Percentiles rank a stretch among this genome's conserved stretches.
These are phyloP conservation scores for Puccinellia tenuiflora DNA, from an alignment of 176 grass and related monocot genomes.

Conservation along the genomic window DNA sequence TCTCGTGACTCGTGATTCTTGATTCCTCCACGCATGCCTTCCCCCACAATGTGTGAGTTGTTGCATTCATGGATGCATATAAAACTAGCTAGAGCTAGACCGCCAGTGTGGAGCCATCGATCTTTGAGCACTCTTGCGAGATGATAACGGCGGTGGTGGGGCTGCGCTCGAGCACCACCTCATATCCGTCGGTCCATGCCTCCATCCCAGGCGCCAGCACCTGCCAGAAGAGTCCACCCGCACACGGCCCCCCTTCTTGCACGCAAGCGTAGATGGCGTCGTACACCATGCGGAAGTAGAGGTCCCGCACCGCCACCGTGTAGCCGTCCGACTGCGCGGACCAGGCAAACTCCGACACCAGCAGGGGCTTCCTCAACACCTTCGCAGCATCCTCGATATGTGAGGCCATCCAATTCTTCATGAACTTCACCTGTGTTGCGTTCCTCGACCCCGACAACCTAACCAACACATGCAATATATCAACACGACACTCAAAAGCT, in stretches of 20 bases:
- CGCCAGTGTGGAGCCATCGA: neutral
- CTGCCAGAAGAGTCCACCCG: conserved; percentile 64
- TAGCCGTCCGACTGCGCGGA: neutral
- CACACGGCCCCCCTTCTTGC: conserved; percentile 32
- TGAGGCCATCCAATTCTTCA: neutral
- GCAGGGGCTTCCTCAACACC: neutral
- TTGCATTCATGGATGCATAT: too few relatives aligned
- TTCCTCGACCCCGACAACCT: neutral
- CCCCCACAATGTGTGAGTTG: too few relatives aligned
- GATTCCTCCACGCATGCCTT: too few relatives aligned
- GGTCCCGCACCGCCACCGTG: neutral
- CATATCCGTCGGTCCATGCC: conserved; percentile 58
- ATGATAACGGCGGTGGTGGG: conserved; percentile 48
- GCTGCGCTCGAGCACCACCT: conserved; percentile 40
- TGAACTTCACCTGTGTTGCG: neutral
- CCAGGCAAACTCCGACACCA: neutral
- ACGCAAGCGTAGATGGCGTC: neutral
- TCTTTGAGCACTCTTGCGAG: conserved; percentile 33
- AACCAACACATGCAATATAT: too few relatives aligned
- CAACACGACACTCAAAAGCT: too few relatives aligned
- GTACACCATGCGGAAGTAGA: neutral
- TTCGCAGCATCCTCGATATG: neutral
- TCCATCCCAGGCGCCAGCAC: conserved; percentile 75
- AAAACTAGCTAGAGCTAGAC: neutral
- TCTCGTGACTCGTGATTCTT: too few relatives aligned